Base-by-base conservation (phyloP, 371 early-diverging fungal species). In the Basidiobolus heterosporus region DNA sequence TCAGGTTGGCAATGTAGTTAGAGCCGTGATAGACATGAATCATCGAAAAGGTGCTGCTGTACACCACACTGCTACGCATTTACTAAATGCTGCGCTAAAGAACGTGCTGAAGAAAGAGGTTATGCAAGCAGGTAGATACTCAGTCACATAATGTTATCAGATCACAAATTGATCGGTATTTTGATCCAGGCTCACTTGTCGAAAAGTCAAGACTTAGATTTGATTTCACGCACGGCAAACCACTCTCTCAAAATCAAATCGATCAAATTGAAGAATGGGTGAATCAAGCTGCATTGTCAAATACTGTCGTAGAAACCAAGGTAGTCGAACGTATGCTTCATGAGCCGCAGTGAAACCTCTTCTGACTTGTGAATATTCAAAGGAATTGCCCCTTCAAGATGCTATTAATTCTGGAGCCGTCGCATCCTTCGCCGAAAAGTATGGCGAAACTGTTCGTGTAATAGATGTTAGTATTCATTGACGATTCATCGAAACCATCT, bases 21-120 rank as follows among this genome's bases (percentile, higher is more conserved):
- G 54, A 1, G 67, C 75, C 0, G 42, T 58, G 6, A 67, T 85
- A 1, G 78, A 82, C 47, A 45, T 57, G 15, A 51, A 43, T 3
- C 61, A 67, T 44, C 72, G 86, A 11, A 53, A 59, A n/a, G 76
- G 78, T 0, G 61, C 66, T 0, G 78, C 79, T 4, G 63, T 78
- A 4, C 86, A 85, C 48, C 86, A 85, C 45, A 78, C 84, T 3
- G 86, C 83, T 2, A 85, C 86, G 0, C 86, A 85, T 60, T 35
- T 83, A 39, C 54, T 85, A 20, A 76, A 83, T 46, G 75, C 77
- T 13, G 82, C 80, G 1, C 58, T 85, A 42, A 66, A 76, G 47
- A 61, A 59, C 36, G 63, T 75, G 0, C 51, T 82, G 9, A 66
- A 74, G 6, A 56, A 64, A 4, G 62, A 72, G 9, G 75, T 82